Evolutionary conservation across 805 yeast species (phyloP).

Genomic region (Isabelozyma rhagii): DNA sequence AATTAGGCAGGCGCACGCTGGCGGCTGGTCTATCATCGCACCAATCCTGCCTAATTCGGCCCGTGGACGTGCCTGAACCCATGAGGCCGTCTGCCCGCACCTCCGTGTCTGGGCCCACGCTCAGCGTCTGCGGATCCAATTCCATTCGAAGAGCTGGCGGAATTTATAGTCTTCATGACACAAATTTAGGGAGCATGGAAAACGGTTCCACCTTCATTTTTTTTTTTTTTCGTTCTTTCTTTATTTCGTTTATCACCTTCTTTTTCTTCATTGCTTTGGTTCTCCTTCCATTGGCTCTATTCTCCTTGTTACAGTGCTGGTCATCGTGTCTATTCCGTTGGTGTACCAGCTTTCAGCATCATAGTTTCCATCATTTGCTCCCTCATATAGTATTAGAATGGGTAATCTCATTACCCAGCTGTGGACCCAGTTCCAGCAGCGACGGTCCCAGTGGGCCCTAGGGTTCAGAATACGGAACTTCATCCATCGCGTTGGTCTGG

Average conservation of each 20-base stretch:
- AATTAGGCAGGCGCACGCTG: not conserved
- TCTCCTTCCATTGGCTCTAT: too few relatives aligned
- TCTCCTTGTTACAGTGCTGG: too few relatives aligned
- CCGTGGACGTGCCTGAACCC: not conserved
- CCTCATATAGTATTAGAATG: constrained; percentile 1
- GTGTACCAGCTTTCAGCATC: not conserved
- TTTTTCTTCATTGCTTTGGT: too few relatives aligned
- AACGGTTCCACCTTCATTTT: too few relatives aligned
- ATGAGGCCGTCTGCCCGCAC: too few relatives aligned
- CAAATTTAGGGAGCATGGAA: too few relatives aligned
- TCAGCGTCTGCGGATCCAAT: too few relatives aligned
- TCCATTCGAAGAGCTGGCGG: too few relatives aligned
- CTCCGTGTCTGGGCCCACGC: too few relatives aligned
- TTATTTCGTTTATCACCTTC: not conserved
- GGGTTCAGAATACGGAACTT: constrained; percentile 26
- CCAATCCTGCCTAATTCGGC: not conserved
- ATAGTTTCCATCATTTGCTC: constrained; percentile 4
- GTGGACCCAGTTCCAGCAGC: constrained; percentile 1
- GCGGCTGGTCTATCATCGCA: not conserved
- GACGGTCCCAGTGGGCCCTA: constrained; percentile 6
- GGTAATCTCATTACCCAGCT: not conserved
- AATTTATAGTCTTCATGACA: too few relatives aligned
- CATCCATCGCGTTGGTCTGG: constrained; percentile 32
- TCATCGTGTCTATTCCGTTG: not conserved
- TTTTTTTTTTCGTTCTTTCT: not conserved